Base-by-base conservation (phyloP, 2,329 filamentous ascomycete genomes). In the Trichoderma brevicompactum region DNA sequence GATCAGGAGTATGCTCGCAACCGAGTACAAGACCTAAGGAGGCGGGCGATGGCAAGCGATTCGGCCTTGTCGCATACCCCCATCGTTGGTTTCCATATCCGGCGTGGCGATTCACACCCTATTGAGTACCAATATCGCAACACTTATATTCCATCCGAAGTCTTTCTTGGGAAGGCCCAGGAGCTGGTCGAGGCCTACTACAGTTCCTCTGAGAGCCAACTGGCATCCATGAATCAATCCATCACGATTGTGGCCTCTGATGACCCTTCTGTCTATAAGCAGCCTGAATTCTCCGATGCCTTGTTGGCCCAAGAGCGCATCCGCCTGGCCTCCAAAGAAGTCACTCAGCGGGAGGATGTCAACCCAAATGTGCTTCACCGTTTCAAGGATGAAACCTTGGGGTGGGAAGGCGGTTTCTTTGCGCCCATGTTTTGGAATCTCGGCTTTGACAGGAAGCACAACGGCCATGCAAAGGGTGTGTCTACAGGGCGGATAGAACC, bases 381-480 rank as follows among this genome's bases (percentile, higher is more conserved):
- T 70, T 92, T 91, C 74, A 83, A 91, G 41, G 91, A 93, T 66
- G 89, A 93, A 73, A 85, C 88, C 1, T 88, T 92, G 46, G 92
- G 92, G 36, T 96, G 92, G 92, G 92, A 96, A 75, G 92, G 92
- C 17, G 92, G 92, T 1, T 96, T 96, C 80, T 96, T 90, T 77
- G 84, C 85, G 13, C 85, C 87, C 71, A 89, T 95, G 78, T 96
- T 96, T 77, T 94, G 90, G 87, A 89, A 88, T 58, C 81, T 96
- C 1, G 92, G 91, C 4, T 52, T 76, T 68, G 65, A 81, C 76
- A 72, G 80, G 76, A 77, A 73, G 68, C 78, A 78, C 65, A 79
- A 78, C 59, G 78, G 75, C 13, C 76, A 65, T 2, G 40, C 72
- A 23, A 75, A 77, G 58, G 74, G 74, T 10, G 50, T 44, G 3